Evolutionary conservation across 768 basidiomycete genomes (phyloP), one percentile per base, ranked within the genome.

Genomic region (Gloeophyllum trabeum): DNA sequence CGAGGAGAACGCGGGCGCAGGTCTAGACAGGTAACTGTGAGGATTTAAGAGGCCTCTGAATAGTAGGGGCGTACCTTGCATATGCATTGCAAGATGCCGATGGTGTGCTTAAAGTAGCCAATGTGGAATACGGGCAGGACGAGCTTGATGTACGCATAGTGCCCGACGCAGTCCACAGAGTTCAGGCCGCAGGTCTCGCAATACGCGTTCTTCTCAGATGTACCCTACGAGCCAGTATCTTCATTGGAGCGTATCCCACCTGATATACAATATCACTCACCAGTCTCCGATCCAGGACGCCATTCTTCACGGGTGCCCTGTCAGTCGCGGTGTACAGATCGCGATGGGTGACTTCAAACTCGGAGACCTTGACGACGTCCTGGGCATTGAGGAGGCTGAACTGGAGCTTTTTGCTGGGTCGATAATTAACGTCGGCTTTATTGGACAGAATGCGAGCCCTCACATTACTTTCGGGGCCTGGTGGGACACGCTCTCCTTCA

Each of bases 111-210:
- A 69, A 99, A 98, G 62, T 90, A 99, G 5, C 96, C 96, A 43
- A 98, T 90, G 58, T 99, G 96, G 60, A 98, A 99, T 16, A 98
- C 93, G 0, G 96, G 96, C 16, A 99, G 80, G 24, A 84, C 79
- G 34, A 99, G 73, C 61, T 96, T 97, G 65, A 99, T 97, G 63
- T 98, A 98, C 4, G 93, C 93, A 58, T 96, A 98, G 61, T 99
- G 96, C 1, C 96, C 96, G 19, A 96, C 93, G 57, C 96, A 99
- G 47, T 96, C 90, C 2, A 91, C 86, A 22, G 89, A 81, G 14
- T 76, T 80, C 48, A 91, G 76, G 5, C 90, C 90, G 54, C 96
- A 99, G 0, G 96, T 99, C 61, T 93, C 88, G 62, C 96, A 99
- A 55, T 81, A 84, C 21, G 84, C 76, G 45, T 70, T 75, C 67